Evolutionary conservation across 495 filamentous ascomycete species (phyloP), one percentile per base, ranked within the genome.

Genomic region (Arthonia radiata): DNA sequence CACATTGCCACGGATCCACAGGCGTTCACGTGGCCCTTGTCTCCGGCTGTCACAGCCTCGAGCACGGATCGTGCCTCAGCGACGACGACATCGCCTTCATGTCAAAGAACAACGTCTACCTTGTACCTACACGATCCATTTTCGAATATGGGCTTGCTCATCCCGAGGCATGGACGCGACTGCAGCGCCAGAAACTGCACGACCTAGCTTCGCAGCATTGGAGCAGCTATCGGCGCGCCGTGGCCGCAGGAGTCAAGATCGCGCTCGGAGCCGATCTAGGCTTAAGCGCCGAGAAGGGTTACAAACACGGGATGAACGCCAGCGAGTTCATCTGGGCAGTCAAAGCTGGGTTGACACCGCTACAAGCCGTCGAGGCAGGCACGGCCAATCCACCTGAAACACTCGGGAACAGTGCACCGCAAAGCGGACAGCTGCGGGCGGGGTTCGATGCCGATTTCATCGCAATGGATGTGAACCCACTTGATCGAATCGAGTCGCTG

Each of bases 351-450:
- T 42, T 64, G 49, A 56, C 44, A 19, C 50, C 48, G 2, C 36
- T 64, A n/a, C 41, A 56, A 23, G 59, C 59, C 8, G 58, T 64
- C 31, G 53, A 61, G 31, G 53, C 56, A 4, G 54, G 53, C 19
- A 64, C 59, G 8, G 57, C 57, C 4, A 60, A 50, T 19, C n/a
- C n/a, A n/a, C n/a, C n/a, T n/a, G n/a, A 38, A 25, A 39, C 49
- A 5, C 27, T 39, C 8, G 37, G 37, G 10, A 19, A 26, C 14
- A 29, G 31, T 18, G 37, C 26, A 4, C 37, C 37, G 9, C 32
- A 36, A 18, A 23, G 28, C 11, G 37, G 37, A 12, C 37, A 39
- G 21, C 17, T 39, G 12, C 30, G 26, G 30, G 33, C 27, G 31
- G 37, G 37, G 13, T 39, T 26, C 19, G 33, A 36, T 26, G 37